Percentiles rank a stretch among this genome's conserved stretches.
Evolutionary conservation across 2,329 filamentous ascomycete species (phyloP).

Genomic region (Fusarium tricinctum): DNA sequence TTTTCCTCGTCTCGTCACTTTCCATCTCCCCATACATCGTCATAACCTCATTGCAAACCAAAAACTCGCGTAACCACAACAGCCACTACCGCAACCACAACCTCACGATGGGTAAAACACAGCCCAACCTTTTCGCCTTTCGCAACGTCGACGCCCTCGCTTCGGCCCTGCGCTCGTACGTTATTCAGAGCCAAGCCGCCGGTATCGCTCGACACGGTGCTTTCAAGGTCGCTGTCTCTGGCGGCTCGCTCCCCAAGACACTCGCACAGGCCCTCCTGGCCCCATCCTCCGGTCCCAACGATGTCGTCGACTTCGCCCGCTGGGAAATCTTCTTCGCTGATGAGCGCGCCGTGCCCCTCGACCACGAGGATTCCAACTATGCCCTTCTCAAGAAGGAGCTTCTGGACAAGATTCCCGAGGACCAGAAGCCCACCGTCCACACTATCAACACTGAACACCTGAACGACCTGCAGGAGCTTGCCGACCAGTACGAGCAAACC

Average conservation of each 20-base stretch:
- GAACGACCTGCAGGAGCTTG: constrained; percentile 89
- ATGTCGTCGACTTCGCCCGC: constrained; percentile 81
- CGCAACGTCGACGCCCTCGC: constrained; percentile 78
- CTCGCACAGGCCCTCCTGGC: constrained; percentile 86
- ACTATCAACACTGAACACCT: constrained; percentile 77
- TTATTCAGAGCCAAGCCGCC: constrained; percentile 84
- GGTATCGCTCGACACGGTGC: constrained; percentile 83
- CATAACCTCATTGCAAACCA: constrained; percentile 38
- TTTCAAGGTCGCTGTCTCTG: constrained; percentile 94
- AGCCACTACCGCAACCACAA: constrained; percentile 44
- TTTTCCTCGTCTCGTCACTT: constrained; percentile 11
- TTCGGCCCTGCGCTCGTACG: constrained; percentile 81
- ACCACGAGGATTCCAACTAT: constrained; percentile 96
- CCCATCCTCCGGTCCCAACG: constrained; percentile 64
- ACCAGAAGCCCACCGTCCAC: constrained; percentile 78
- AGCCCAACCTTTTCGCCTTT: constrained; percentile 85
- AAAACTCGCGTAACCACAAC: constrained; percentile 23
- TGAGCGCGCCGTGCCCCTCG: constrained; percentile 92
- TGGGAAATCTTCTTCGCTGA: constrained; percentile 99
- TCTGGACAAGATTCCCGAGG: constrained; percentile 85
- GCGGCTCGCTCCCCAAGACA: constrained; percentile 90
- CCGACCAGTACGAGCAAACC: constrained; percentile 91
- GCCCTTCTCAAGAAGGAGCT: constrained; percentile 87
- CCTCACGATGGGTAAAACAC: constrained; percentile 65
- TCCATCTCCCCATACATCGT: constrained; percentile 10